Evolutionary conservation across 2,329 filamentous ascomycete species (phyloP), one percentile per base, ranked within the genome.

Genomic region (Drechslera avenae): DNA sequence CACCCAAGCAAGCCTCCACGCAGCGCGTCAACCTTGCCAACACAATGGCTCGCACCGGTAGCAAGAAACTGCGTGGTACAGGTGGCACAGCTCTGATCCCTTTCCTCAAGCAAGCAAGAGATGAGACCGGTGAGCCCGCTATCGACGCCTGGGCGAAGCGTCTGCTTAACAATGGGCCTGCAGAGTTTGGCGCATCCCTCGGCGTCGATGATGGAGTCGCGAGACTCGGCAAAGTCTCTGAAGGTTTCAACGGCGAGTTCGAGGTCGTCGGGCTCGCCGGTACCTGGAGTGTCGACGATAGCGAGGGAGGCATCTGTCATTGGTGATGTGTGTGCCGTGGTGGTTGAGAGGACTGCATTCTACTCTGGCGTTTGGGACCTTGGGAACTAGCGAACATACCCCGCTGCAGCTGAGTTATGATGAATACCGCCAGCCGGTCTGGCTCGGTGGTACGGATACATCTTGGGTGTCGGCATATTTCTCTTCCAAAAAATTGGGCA

Each of bases 81-180:
- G 94, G 94, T 12, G 94, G 94, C 13, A 97, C 94, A 0, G 90
- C 92, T 0, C 78, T 99, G 49, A 97, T 99, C 48, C 90, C 93
- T 0, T 99, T 99, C 75, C 79, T 99, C 54, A 97, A 97, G 75
- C 94, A 99, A 75, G 94, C 94, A 4, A 83, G 94, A 21, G 92
- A 99, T 66, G 94, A 99, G 79, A 99, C 94, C 0, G 90, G 90
- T 13, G 93, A 97, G 73, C 91, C 91, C 1, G 91, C 92, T 1
- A 87, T 97, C 40, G 84, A 86, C 63, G 78, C 78, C 1, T 87
- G 85, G 85, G 84, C 83, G 12, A 75, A 79, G 43, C 75, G 83
- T 18, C 62, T 87, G 34, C 75, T 87, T 17, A 83, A 78, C 56
- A 83, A 82, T 48, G 80, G 78, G 0, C 76, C 79, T 1, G 76